Evolutionary conservation across 176 grass and related monocot species (phyloP).

Genomic region (Poa annua): DNA sequence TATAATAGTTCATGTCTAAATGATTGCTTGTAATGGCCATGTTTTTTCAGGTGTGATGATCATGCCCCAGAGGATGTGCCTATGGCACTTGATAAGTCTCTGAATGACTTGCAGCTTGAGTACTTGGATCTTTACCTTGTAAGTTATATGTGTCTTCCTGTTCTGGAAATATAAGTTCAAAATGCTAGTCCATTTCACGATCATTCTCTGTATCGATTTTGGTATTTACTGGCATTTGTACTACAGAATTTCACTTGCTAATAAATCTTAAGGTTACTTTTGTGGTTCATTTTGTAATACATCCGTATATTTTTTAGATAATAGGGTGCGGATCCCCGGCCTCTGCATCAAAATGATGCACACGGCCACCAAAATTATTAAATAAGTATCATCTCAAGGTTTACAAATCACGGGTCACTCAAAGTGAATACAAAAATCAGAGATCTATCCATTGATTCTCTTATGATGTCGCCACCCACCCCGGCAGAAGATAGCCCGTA

Average conservation of each 20-base stretch:
- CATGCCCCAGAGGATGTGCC: constrained; percentile 83
- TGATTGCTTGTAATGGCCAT: neutral
- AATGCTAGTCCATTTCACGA: neutral
- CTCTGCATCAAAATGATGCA: too few relatives aligned
- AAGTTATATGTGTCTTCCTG: constrained; percentile 46
- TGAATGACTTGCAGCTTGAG: constrained; percentile 79
- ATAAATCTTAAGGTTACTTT: constrained; percentile 3
- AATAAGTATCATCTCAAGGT: too few relatives aligned
- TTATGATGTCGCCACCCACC: too few relatives aligned
- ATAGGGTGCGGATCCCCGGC: too few relatives aligned
- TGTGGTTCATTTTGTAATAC: neutral
- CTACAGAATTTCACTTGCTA: neutral
- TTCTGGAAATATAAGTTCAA: constrained; percentile 17
- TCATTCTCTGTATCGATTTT: neutral
- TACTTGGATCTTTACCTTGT: constrained; percentile 95
- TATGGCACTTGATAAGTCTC: constrained; percentile 57
- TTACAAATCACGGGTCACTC: too few relatives aligned
- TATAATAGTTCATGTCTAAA: neutral
- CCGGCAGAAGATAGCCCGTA: too few relatives aligned
- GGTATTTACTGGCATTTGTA: neutral
- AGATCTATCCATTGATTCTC: too few relatives aligned
- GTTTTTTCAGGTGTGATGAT: constrained; percentile 58
- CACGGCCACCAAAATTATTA: too few relatives aligned
- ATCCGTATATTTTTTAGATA: too few relatives aligned
- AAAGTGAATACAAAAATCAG: too few relatives aligned